These are phyloP conservation scores for Ophiostoma ips DNA, from an alignment of 2,329 filamentous ascomycete genomes.

Conservation along the genomic window DNA sequence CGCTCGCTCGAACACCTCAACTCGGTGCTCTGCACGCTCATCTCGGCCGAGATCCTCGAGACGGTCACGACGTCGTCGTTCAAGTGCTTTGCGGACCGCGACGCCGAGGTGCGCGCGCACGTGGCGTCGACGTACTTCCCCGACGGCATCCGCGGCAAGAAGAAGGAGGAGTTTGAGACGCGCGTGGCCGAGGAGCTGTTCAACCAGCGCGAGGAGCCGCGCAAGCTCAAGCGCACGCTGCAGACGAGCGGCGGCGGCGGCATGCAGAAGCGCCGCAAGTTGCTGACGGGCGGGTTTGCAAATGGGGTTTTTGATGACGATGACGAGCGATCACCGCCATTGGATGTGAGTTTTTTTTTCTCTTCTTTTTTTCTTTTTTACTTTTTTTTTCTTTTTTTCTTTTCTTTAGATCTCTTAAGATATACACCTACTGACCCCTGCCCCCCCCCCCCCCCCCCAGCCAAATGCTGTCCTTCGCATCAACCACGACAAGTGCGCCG, in stretches of 20 bases:
- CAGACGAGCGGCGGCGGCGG: slow-evolving; percentile 27
- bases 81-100: slow-evolving; percentile 45
- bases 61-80: slow-evolving; percentile 45
- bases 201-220: slow-evolving; percentile 38
- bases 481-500: slow-evolving; percentile 73
- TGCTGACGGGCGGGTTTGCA: slow-evolving; percentile 32
- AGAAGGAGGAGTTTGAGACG: slow-evolving; percentile 47
- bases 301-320: slow-evolving; percentile 28
- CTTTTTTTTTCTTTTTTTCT: too few species aligned
- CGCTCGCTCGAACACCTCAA: slow-evolving; percentile 35
- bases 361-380: neutral
- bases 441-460: neutral
- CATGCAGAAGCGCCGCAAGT: slow-evolving; percentile 38
- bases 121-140: slow-evolving; percentile 40
- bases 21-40: slow-evolving; percentile 36
- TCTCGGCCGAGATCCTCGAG: slow-evolving; percentile 54
- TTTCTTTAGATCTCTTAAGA: too few species aligned
- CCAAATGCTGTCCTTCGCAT: slow-evolving; percentile 60
- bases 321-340: slow-evolving; percentile 20
- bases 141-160: slow-evolving; percentile 47
- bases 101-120: slow-evolving; percentile 48
- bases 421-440: neutral
- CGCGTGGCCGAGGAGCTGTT: slow-evolving; percentile 39
- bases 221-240: slow-evolving; percentile 37
- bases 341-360: slow-evolving; percentile 35